Conservation (phyloP, 306 rosid genomes). For the Rosa persica region DNA sequence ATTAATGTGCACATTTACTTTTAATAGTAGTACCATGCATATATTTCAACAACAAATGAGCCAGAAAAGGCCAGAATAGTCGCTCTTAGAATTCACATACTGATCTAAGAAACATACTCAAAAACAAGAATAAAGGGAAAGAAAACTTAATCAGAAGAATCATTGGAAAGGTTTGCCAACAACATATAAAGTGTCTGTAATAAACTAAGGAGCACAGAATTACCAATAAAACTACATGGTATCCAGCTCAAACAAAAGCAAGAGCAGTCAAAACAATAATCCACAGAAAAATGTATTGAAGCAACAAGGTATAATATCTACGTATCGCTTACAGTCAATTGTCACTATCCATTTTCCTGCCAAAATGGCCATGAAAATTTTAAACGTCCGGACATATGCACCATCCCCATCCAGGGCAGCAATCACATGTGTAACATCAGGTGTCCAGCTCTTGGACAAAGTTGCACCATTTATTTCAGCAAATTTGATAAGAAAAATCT, state of each 20-base stretch:
- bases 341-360: conserved; percentile 84
- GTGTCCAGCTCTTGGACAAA: conserved; percentile 73
- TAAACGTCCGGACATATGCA: conserved; percentile 81
- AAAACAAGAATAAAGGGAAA: background rate
- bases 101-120: background rate
- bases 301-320: background rate
- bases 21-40: background rate
- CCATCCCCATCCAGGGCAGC: conserved; percentile 78
- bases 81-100: background rate
- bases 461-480: conserved; percentile 56
- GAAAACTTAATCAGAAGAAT: background rate
- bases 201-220: background rate
- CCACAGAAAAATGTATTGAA: background rate
- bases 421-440: conserved; percentile 76
- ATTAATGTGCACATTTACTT: background rate
- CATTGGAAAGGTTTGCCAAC: background rate
- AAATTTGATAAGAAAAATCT: conserved; percentile 59
- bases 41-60: background rate
- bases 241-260: conserved; percentile 7
- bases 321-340: conserved; percentile 64
- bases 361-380: conserved; percentile 79
- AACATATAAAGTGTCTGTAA: background rate
- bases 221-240: background rate
- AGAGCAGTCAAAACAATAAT: background rate
- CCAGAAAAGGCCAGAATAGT: background rate